Percentiles rank a stretch among this genome's conserved stretches.
These are phyloP conservation scores for Nemania serpens DNA, from an alignment of 2,329 filamentous ascomycete species.

Conservation along the genomic window DNA sequence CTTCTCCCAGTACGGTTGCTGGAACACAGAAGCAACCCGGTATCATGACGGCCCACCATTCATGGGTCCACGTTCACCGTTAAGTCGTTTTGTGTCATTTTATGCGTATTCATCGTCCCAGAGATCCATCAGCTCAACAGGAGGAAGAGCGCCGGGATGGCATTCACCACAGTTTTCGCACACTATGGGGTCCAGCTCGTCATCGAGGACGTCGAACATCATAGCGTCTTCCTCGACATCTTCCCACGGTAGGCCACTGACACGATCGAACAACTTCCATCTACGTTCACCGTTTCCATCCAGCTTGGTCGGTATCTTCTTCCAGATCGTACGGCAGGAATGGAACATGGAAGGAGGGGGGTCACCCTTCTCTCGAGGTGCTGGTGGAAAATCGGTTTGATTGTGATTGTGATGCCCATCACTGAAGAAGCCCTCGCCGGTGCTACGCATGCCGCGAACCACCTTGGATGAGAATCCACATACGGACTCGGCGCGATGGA, in stretches of 20 bases:
- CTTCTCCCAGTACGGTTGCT: constrained; percentile 2
- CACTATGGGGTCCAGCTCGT: constrained; percentile 32
- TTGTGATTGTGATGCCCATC: constrained; percentile 33
- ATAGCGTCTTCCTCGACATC: constrained; percentile 39
- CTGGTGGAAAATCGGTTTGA: constrained; percentile 44
- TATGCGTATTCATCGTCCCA: constrained; percentile 22
- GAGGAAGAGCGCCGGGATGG: constrained; percentile 39
- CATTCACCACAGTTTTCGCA: constrained; percentile 41
- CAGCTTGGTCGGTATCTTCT: constrained; percentile 50
- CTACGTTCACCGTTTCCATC: constrained; percentile 47
- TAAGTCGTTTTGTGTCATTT: constrained; percentile 4
- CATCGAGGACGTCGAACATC: constrained; percentile 37
- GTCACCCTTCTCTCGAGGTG: constrained; percentile 49
- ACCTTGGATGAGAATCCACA: constrained; percentile 49
- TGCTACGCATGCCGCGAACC: constrained; percentile 47
- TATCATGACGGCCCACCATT: constrained; percentile 30
- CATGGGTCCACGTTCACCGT: constrained; percentile 9
- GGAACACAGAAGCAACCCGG: constrained; percentile 31
- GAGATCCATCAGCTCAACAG: constrained; percentile 38
- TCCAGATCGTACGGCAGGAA: constrained; percentile 57
- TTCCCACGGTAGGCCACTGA: constrained; percentile 40
- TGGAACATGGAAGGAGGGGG: constrained; percentile 47
- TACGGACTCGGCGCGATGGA: constrained; percentile 43
- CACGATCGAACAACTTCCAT: constrained; percentile 55
- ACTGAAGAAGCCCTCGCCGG: constrained; percentile 37